Evolutionary conservation across 768 basidiomycete species (phyloP).

Genomic region (Rhizopogon vesiculosus): DNA sequence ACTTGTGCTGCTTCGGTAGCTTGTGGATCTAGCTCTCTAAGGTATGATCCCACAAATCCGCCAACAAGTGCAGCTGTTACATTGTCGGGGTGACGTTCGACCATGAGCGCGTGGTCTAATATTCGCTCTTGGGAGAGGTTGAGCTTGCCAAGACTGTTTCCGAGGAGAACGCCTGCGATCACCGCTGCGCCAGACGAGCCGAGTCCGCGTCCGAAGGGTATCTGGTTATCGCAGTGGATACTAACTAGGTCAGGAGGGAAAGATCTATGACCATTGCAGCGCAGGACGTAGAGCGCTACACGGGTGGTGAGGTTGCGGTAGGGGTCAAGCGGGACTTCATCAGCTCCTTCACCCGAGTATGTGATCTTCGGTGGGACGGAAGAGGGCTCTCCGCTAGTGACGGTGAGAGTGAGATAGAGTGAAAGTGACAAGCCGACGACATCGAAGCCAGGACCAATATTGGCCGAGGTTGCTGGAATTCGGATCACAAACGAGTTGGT

Average conservation of each 20-base stretch:
- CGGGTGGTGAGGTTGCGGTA: conserved; percentile 98
- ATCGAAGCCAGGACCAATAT: conserved; percentile 98
- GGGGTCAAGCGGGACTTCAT: conserved; percentile 87
- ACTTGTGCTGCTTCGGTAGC: conserved; percentile 85
- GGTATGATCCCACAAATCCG: conserved; percentile 95
- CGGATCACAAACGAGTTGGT: conserved; percentile 54
- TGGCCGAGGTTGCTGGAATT: conserved; percentile 97
- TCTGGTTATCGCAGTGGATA: conserved; percentile 85
- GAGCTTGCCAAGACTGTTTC: conserved; percentile 75
- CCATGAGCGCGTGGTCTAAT: conserved; percentile 97
- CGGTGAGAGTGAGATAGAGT: conserved; percentile 72
- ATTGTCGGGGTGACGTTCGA: conserved; percentile 98
- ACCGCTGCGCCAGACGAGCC: conserved; percentile 99
- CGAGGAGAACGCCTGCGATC: conserved; percentile 92
- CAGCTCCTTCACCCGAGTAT: conserved; percentile 85
- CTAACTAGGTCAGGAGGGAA: conserved; percentile 69
- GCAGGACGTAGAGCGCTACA: conserved; percentile 96
- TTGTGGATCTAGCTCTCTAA: conserved; percentile 79
- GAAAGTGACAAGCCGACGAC: conserved; percentile 98
- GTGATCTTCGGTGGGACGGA: conserved; percentile 56
- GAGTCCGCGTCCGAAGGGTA: conserved; percentile 95
- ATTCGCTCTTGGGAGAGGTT: conserved; percentile 64
- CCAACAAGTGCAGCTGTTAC: conserved; percentile 96
- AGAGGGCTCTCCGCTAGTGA: conserved; percentile 38
- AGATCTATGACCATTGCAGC: conserved; percentile 68